Conservation (phyloP, 805 yeast species). For the Maudiozyma saulgeensis region DNA sequence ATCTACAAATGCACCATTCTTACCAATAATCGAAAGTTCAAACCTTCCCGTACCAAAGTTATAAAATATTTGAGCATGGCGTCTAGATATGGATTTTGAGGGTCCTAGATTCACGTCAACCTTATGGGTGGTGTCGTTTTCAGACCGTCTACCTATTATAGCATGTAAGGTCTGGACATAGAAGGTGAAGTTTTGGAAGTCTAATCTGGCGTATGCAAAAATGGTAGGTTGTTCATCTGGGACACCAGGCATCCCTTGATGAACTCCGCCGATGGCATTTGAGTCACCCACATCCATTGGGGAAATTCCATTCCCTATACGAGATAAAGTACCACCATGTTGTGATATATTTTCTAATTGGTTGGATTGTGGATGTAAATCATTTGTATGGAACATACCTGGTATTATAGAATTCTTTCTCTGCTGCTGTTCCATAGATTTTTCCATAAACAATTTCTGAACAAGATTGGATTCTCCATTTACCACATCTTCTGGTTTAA, state of each 20-base stretch:
- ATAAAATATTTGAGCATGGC: slow-evolving; percentile 92
- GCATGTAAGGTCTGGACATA: slow-evolving; percentile 95
- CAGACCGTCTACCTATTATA: slow-evolving; percentile 81
- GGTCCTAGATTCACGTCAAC: slow-evolving; percentile 91
- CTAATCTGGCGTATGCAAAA: slow-evolving; percentile 58
- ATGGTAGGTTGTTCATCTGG: slow-evolving; percentile 32
- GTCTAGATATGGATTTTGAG: slow-evolving; percentile 84
- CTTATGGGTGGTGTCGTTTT: slow-evolving; percentile 54
- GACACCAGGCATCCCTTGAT: slow-evolving; percentile 1
- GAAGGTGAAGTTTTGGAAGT: slow-evolving; percentile 86
- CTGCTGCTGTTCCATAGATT: slow-evolving; percentile 6
- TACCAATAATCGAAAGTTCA: slow-evolving; percentile 82
- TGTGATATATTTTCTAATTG: background rate
- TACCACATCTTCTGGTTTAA: background rate
- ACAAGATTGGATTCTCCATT: slow-evolving; percentile 13
- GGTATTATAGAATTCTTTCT: slow-evolving; percentile 25
- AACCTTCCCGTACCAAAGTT: slow-evolving; percentile 94
- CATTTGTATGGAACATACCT: slow-evolving; percentile 19
- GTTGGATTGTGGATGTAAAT: background rate
- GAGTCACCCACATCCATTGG: background rate
- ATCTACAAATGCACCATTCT: slow-evolving; percentile 95
- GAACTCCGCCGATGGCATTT: background rate
- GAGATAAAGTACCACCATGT: background rate
- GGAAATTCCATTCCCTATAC: background rate
- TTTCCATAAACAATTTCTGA: slow-evolving; percentile 19